Evolutionary conservation across 140 eudicot genomes (phyloP).

Genomic region (Oenanthe javanica): DNA sequence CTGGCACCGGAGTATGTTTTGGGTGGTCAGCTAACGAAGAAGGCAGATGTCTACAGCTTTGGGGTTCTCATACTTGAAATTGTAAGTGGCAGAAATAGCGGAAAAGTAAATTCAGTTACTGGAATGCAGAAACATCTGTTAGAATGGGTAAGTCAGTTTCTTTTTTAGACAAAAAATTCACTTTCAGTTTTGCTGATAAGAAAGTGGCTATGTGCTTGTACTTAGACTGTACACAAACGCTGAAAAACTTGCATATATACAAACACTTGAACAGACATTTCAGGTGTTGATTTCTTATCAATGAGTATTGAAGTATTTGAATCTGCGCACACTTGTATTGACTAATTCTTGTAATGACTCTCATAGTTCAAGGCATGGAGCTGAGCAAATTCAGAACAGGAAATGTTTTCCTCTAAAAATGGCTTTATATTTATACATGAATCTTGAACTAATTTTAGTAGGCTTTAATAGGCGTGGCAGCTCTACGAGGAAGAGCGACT

Average conservation of each 20-base stretch:
- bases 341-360: neutral
- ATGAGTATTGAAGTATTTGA: neutral
- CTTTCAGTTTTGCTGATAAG: neutral
- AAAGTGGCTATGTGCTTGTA: neutral
- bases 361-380: neutral
- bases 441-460: neutral
- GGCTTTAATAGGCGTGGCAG: neutral
- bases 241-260: neutral
- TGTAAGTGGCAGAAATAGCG: neutral
- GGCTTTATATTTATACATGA: neutral
- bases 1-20: slow-evolving; percentile 4
- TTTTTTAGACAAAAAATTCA: neutral
- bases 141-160: neutral
- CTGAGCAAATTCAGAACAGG: neutral
- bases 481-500: slow-evolving; percentile 1
- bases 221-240: neutral
- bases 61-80: neutral
- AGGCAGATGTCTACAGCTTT: slow-evolving; percentile 4
- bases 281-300: neutral
- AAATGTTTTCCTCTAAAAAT: neutral
- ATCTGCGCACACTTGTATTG: neutral
- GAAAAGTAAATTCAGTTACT: neutral
- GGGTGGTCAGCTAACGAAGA: slow-evolving; percentile 4
- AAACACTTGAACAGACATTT: neutral
- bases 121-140: neutral